Percentiles rank a stretch among this genome's conserved stretches.
Evolutionary conservation across 345 rosid genomes (phyloP).

Genomic region (Eucalyptus virginea): DNA sequence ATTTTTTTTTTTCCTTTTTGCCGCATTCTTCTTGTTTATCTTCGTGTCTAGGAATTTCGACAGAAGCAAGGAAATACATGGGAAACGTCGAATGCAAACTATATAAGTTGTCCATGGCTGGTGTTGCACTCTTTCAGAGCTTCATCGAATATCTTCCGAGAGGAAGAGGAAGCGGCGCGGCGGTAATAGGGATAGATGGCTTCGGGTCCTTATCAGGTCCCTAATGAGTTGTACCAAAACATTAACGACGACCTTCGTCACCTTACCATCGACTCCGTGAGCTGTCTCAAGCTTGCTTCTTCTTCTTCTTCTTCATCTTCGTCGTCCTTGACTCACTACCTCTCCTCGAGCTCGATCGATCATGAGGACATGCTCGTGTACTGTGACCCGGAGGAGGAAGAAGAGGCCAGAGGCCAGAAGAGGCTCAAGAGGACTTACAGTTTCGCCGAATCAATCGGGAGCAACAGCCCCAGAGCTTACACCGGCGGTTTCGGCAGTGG

Average conservation of each 20-base stretch:
- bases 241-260: neutral
- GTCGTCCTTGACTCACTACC: conserved; percentile 3
- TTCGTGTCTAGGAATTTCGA: neutral
- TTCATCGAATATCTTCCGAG: neutral
- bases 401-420: conserved; percentile 17
- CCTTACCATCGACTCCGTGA: neutral
- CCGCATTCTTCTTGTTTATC: neutral
- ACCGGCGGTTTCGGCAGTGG: neutral
- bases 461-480: neutral
- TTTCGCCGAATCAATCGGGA: conserved; percentile 9
- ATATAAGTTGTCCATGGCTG: neutral
- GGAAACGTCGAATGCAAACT: neutral
- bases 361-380: neutral
- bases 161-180: neutral
- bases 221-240: neutral
- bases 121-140: conserved; percentile 23
- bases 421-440: conserved; percentile 13
- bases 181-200: conserved; percentile 1
- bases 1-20: neutral
- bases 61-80: neutral
- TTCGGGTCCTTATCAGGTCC: neutral
- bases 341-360: conserved; percentile 1
- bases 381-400: neutral
- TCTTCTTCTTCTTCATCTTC: neutral
- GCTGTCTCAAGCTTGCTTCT: neutral